phyloP scores from a whole-genome alignment of 2,329 filamentous ascomycete species.

The Dactylonectria macrodidyma region DNA sequence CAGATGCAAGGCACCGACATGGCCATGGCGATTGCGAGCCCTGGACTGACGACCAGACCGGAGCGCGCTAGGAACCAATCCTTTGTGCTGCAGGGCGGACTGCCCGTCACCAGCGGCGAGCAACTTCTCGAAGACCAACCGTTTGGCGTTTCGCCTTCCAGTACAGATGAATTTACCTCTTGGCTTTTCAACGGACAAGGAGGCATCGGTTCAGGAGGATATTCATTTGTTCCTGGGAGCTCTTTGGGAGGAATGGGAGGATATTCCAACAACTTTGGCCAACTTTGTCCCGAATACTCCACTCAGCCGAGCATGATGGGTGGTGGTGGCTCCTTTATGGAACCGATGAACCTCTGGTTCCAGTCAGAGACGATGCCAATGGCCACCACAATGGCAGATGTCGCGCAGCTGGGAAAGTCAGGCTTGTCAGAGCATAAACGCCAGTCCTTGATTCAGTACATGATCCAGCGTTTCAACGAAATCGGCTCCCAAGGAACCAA shows the following conservation, averaged over 20 bases:
- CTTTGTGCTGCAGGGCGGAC: constrained; percentile 42
- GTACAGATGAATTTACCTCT: constrained; percentile 48
- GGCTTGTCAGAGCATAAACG: constrained; percentile 47
- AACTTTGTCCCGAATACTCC: constrained; percentile 46
- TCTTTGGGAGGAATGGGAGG: constrained; percentile 40
- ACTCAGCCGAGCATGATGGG: constrained; percentile 44
- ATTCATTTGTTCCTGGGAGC: constrained; percentile 43
- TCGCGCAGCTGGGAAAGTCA: constrained; percentile 44
- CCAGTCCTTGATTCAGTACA: constrained; percentile 47
- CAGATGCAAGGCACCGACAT: constrained; percentile 40
- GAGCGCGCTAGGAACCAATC: constrained; percentile 41
- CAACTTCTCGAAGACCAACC: constrained; percentile 45
- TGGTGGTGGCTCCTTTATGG: constrained; percentile 41
- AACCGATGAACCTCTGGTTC: constrained; percentile 49
- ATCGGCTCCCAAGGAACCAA: constrained; percentile 46
- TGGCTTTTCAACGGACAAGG: constrained; percentile 48
- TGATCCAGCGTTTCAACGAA: constrained; percentile 49
- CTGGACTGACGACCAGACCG: constrained; percentile 36
- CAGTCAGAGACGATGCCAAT: constrained; percentile 46
- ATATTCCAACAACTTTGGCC: constrained; percentile 49
- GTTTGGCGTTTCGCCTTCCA: constrained; percentile 47
- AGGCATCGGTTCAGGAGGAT: constrained; percentile 38
- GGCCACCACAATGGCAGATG: constrained; percentile 42
- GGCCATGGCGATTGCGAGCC: constrained; percentile 42
- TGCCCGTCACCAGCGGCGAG: constrained; percentile 39